phyloP scores from a whole-genome alignment of 108 stramenopile species.

The Cyclotella sp. region DNA sequence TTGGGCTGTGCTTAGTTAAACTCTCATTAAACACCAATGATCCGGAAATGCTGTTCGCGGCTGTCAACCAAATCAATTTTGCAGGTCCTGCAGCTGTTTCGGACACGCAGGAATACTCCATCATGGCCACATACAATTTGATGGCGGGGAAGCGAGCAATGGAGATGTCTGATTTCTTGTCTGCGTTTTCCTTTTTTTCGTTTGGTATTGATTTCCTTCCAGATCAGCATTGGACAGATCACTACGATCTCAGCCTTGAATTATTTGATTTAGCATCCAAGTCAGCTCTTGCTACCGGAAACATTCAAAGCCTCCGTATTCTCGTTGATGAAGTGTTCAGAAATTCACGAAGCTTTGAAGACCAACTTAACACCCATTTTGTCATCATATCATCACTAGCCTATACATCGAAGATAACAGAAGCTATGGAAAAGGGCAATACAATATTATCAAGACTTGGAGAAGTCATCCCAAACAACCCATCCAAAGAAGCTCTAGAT shows the following conservation, averaged over 20 bases:
- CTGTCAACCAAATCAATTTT: slow-evolving; percentile 21
- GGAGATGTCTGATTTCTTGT: slow-evolving; percentile 17
- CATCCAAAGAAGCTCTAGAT: neutral
- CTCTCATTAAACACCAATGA: slow-evolving; percentile 1
- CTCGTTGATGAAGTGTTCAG: slow-evolving; percentile 2
- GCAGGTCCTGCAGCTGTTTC: slow-evolving; percentile 6
- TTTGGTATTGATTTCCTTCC: slow-evolving; percentile 20
- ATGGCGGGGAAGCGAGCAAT: slow-evolving; percentile 26
- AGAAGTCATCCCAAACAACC: neutral
- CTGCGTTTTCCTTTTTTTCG: slow-evolving; percentile 17
- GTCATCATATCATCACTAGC: neutral
- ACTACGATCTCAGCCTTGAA: too few relatives aligned
- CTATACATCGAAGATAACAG: neutral
- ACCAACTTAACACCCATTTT: slow-evolving; percentile 1
- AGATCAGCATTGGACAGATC: slow-evolving; percentile 24
- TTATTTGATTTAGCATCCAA: slow-evolving; percentile 21
- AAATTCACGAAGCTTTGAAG: slow-evolving; percentile 12
- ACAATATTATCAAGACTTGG: slow-evolving; percentile 17
- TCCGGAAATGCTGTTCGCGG: slow-evolving; percentile 1
- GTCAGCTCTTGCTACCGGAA: slow-evolving; percentile 8
- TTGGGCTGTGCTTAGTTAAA: slow-evolving; percentile 2
- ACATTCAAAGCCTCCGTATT: neutral
- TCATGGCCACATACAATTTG: slow-evolving; percentile 12
- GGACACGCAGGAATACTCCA: slow-evolving; percentile 3
- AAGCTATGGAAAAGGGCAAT: slow-evolving; percentile 13